Percentiles rank a stretch among this genome's conserved stretches.
Evolutionary conservation across 805 yeast genomes (phyloP).

Genomic region (Ascoidea tarda): DNA sequence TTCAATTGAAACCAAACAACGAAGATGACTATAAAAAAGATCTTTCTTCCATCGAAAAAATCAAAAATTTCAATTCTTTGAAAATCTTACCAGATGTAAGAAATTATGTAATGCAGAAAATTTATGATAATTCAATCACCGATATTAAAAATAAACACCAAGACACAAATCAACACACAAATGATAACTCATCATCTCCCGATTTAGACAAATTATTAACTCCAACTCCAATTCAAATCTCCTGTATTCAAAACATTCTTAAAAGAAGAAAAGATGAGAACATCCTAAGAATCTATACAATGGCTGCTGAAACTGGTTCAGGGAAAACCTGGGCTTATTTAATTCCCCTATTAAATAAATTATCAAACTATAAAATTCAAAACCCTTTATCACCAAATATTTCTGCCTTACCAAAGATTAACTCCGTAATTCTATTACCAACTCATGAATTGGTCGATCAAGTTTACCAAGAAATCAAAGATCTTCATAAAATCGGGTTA

Average conservation of each 20-base stretch:
- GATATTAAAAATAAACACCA: slow-evolving; percentile 12
- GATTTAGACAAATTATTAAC: slow-evolving; percentile 13
- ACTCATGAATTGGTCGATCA: slow-evolving; percentile 83
- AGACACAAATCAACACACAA: slow-evolving; percentile 22
- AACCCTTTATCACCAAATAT: background rate
- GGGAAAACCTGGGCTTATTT: slow-evolving; percentile 93
- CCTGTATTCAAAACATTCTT: slow-evolving; percentile 48
- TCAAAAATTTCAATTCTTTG: slow-evolving; percentile 16
- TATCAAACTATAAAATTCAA: slow-evolving; percentile 38
- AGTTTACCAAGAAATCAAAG: slow-evolving; percentile 33
- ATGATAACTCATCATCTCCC: slow-evolving; percentile 15
- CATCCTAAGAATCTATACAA: slow-evolving; percentile 45
- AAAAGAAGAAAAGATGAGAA: slow-evolving; percentile 18
- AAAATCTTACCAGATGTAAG: slow-evolving; percentile 57
- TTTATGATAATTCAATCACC: slow-evolving; percentile 30
- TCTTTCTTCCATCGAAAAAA: too few relatives aligned
- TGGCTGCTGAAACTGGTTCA: slow-evolving; percentile 96
- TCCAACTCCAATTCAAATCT: slow-evolving; percentile 76
- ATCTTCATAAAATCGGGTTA: slow-evolving; percentile 23
- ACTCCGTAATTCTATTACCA: slow-evolving; percentile 73
- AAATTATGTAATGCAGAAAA: slow-evolving; percentile 38
- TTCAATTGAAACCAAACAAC: too few relatives aligned
- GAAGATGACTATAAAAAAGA: too few relatives aligned
- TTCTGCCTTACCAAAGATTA: slow-evolving; percentile 25
- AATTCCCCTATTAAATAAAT: slow-evolving; percentile 55